A percentile compares a stretch with the other conserved stretches of the same genome.
Conservation (phyloP, 2,329 filamentous ascomycete genomes). For the Botryosphaeria dothidea region DNA sequence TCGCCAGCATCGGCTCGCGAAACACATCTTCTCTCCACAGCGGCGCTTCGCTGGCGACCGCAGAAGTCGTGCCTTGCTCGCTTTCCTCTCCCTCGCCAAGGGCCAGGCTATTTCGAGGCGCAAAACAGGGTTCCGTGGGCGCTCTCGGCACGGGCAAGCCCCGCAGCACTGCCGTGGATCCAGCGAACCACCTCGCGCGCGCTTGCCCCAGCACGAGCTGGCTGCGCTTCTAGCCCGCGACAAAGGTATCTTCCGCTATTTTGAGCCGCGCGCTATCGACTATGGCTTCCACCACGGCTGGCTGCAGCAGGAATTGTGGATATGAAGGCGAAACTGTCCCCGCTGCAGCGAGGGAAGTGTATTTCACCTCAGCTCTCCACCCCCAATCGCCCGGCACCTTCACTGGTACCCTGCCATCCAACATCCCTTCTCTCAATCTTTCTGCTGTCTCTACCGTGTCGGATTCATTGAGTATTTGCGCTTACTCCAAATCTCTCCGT, state of each 20-base stretch:
- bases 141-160: neutral
- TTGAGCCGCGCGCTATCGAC: constrained; percentile 17
- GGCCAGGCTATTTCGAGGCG: neutral
- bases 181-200: constrained; percentile 7
- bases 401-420: neutral
- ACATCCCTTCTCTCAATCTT: neutral
- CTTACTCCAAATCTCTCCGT: neutral
- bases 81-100: neutral
- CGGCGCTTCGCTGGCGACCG: constrained; percentile 8
- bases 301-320: constrained; percentile 3
- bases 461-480: neutral
- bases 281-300: constrained; percentile 4
- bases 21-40: constrained; percentile 1
- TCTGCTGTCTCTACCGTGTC: neutral
- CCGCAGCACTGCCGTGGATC: neutral
- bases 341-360: neutral
- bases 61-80: neutral
- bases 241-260: neutral
- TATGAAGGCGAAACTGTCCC: neutral
- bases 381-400: neutral
- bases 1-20: neutral
- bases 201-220: constrained; percentile 1
- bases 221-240: constrained; percentile 4
- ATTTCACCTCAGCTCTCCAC: neutral
- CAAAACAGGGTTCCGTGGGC: neutral